Percentiles rank a stretch among this genome's conserved stretches.
phyloP scores from a whole-genome alignment of 164 flowering plant species.

The Echeveria elegans region DNA sequence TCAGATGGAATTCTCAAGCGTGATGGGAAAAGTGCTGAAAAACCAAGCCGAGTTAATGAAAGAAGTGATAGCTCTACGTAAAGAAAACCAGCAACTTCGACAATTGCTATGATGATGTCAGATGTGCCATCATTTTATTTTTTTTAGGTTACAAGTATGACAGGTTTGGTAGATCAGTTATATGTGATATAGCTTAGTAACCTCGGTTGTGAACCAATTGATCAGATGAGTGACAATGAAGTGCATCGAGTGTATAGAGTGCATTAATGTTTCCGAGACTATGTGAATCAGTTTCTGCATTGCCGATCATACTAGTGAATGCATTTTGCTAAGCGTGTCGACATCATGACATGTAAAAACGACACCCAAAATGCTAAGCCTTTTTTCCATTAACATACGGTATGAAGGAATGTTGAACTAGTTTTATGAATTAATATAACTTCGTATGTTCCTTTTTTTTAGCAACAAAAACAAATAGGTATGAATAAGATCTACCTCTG shows the following conservation, averaged over 20 bases:
- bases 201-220: background rate
- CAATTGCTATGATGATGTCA: constrained; percentile 59
- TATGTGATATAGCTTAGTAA: background rate
- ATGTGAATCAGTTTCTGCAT: no score
- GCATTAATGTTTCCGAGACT: no score
- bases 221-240: background rate
- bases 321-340: no score
- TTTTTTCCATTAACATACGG: no score
- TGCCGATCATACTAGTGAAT: no score
- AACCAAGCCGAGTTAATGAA: constrained; percentile 71
- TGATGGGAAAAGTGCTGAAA: constrained; percentile 44
- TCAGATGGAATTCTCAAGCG: constrained; percentile 62
- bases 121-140: background rate
- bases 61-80: constrained; percentile 63
- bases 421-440: no score
- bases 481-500: no score
- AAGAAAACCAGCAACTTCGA: constrained; percentile 75
- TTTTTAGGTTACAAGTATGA: background rate
- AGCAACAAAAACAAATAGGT: no score
- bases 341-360: no score
- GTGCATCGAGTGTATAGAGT: background rate
- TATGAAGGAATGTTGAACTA: no score
- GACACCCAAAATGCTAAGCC: no score
- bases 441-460: no score
- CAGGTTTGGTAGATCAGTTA: background rate